A percentile compares a stretch with the other conserved stretches of the same genome.
Evolutionary conservation across 441 rosid species (phyloP).

Genomic region (Arabidopsis lyrata): DNA sequence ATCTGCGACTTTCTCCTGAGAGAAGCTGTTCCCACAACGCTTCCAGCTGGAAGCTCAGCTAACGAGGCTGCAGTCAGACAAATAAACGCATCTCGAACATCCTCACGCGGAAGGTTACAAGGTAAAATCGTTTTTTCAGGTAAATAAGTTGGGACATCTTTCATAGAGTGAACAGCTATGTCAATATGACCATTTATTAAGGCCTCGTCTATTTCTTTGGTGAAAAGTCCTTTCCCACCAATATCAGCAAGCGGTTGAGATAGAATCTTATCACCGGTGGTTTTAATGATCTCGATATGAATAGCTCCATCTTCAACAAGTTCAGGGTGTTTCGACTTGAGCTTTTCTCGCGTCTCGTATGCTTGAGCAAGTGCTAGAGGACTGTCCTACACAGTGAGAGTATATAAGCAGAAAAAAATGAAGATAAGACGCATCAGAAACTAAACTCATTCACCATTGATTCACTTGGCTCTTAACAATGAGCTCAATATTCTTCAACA

Average conservation of each 20-base stretch:
- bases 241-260: constrained; percentile 97
- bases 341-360: constrained; percentile 83
- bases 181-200: constrained; percentile 88
- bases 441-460: constrained; percentile 20
- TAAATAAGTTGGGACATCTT: constrained; percentile 94
- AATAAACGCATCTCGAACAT: constrained; percentile 94
- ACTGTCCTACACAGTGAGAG: constrained; percentile 61
- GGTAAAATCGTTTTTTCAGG: constrained; percentile 86
- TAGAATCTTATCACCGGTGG: constrained; percentile 93
- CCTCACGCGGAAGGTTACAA: constrained; percentile 92
- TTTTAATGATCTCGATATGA: constrained; percentile 87
- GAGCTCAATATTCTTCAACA: no score
- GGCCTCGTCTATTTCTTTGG: constrained; percentile 96
- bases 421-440: constrained; percentile 20
- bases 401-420: constrained; percentile 45
- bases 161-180: constrained; percentile 98
- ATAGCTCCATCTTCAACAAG: constrained; percentile 92
- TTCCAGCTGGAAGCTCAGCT: constrained; percentile 86
- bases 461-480: neutral
- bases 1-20: constrained; percentile 95
- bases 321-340: constrained; percentile 75
- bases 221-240: constrained; percentile 97
- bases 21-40: constrained; percentile 94
- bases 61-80: constrained; percentile 66
- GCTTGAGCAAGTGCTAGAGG: constrained; percentile 99